Base-by-base conservation (phyloP, 2,329 filamentous ascomycete species). In the Aureobasidium uvarum region DNA sequence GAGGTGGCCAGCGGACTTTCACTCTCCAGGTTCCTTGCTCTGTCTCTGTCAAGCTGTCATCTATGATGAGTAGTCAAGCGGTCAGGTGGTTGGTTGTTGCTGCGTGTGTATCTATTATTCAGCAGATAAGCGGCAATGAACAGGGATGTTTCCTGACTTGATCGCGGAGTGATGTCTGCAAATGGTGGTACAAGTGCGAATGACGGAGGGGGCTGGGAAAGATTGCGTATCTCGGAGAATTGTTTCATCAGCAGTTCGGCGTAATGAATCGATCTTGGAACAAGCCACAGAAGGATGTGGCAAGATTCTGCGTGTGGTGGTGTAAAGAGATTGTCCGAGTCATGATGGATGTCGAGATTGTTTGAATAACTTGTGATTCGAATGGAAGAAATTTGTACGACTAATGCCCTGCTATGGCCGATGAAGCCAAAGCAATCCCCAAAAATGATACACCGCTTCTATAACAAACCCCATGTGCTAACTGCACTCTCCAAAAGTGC, bases 401-500 rank as follows among this genome's bases (percentile, higher is more conserved):
- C 60, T 20, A 51, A 38, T 54, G 38, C 46, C 33, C n/a, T 52
- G 59, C 59, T 8, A 31, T 52, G 33, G 38, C 46, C 38, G 60
- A 43, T 63, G 38, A 54, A 48, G 60, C 38, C 60, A 54, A 43
- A 23, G 33, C 48, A 16, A 54, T 18, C 28, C 28, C 38, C 23
- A 16, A n/a, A 63, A 54, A 63, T 36, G 23, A 63, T 25, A 63
- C 18, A 52, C 41, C 39, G 58, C 58, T 63, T 63, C 38, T 51
- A 51, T 18, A 38, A 36, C 36, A 41, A 50, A 38, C 23, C 11
- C 59, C 36, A 36, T 54, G 33, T 63, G 48, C 48, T 50, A 25
- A 25, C 25, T 25, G 25, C 48, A 52, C 48, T 62, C 33, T 36
- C 33, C 36, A 45, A 36, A 63, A 50, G 58, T 51, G 58, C 45